Evolutionary conservation across 2,329 filamentous ascomycete genomes (phyloP).

Genomic region (Gnomoniopsis smithogilvyi): DNA sequence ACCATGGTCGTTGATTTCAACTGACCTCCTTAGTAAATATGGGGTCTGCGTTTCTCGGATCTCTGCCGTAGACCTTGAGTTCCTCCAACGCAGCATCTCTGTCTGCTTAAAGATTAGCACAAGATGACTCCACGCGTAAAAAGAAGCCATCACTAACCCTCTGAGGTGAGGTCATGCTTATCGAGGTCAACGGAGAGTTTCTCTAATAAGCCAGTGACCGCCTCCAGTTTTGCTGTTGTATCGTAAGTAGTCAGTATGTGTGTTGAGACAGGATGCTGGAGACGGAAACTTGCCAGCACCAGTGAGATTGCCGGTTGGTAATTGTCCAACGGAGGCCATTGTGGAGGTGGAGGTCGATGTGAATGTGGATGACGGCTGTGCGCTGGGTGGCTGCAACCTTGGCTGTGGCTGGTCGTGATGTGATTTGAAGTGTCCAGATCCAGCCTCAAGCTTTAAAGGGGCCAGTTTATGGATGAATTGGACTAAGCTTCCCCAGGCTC

Average conservation of each 20-base stretch:
- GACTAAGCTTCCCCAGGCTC: background rate
- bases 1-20: background rate
- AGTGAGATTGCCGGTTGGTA: conserved; percentile 21
- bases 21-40: conserved; percentile 79
- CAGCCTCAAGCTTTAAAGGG: background rate
- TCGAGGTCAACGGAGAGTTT: conserved; percentile 61
- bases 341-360: background rate
- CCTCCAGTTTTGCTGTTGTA: conserved; percentile 59
- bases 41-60: conserved; percentile 67
- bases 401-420: background rate
- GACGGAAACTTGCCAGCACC: conserved; percentile 38
- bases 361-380: background rate
- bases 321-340: conserved; percentile 14
- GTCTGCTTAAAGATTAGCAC: conserved; percentile 42
- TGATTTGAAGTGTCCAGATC: background rate
- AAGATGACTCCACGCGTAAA: background rate
- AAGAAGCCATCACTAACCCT: conserved; percentile 47
- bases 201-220: conserved; percentile 63
- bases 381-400: background rate
- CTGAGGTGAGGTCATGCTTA: conserved; percentile 52
- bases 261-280: background rate
- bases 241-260: background rate
- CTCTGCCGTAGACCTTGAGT: conserved; percentile 76
- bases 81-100: conserved; percentile 60
- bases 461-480: background rate